A percentile compares a stretch with the other conserved stretches of the same genome.
Conservation (phyloP, 2,329 filamentous ascomycete species). For the Nemania bipapillata region DNA sequence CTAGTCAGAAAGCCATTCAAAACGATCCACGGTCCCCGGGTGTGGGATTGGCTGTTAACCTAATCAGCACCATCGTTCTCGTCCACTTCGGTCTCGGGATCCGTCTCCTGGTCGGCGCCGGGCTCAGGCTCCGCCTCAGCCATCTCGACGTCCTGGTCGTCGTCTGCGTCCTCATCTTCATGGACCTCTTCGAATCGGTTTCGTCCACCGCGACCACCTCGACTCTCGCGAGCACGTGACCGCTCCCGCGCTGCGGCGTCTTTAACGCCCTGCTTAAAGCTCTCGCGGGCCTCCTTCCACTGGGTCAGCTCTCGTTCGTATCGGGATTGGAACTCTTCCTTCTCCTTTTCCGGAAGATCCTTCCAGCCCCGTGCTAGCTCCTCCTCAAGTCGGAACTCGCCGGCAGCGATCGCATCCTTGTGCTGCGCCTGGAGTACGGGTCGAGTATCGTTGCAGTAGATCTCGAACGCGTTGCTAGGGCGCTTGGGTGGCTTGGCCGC, state of each 20-base stretch:
- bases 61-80: conserved; percentile 49
- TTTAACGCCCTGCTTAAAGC: conserved; percentile 50
- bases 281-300: conserved; percentile 59
- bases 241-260: conserved; percentile 47
- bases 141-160: conserved; percentile 44
- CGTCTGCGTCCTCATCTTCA: conserved; percentile 47
- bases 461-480: conserved; percentile 63
- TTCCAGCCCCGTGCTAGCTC: conserved; percentile 67
- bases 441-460: conserved; percentile 65
- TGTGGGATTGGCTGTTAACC: no score
- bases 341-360: conserved; percentile 61
- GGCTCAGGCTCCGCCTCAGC: conserved; percentile 33
- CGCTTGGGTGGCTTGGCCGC: conserved; percentile 56
- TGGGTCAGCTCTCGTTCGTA: conserved; percentile 55
- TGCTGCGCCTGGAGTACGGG: conserved; percentile 58
- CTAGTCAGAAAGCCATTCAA: no score
- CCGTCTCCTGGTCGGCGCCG: conserved; percentile 42
- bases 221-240: conserved; percentile 42
- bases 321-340: conserved; percentile 61
- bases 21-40: no score
- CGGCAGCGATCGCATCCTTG: conserved; percentile 54
- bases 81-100: conserved; percentile 52
- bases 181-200: conserved; percentile 45
- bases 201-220: conserved; percentile 40
- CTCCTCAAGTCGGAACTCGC: conserved; percentile 61